Evolutionary conservation across 2,329 filamentous ascomycete species (phyloP).

Genomic region (Sphaceloma murrayae): DNA sequence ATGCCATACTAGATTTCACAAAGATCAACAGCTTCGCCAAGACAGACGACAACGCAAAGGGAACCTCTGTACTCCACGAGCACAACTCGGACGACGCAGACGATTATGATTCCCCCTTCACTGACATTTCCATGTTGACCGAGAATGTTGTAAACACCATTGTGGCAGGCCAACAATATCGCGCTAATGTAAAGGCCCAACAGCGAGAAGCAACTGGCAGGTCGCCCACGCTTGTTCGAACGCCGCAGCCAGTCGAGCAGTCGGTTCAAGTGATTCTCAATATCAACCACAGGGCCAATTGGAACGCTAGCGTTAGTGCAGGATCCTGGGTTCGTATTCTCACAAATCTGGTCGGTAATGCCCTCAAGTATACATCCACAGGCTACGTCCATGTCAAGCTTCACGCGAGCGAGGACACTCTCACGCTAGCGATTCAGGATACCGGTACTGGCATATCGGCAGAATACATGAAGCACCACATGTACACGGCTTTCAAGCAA

Average conservation of each 20-base stretch:
- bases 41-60: slow-evolving; percentile 8
- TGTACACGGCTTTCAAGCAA: slow-evolving; percentile 30
- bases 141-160: slow-evolving; percentile 21
- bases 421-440: slow-evolving; percentile 19
- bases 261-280: slow-evolving; percentile 35
- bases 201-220: background rate
- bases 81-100: slow-evolving; percentile 17
- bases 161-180: slow-evolving; percentile 17
- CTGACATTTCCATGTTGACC: slow-evolving; percentile 24
- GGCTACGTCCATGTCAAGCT: slow-evolving; percentile 30
- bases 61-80: background rate
- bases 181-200: background rate
- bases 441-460: slow-evolving; percentile 30
- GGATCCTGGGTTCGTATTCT: slow-evolving; percentile 38
- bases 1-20: slow-evolving; percentile 35
- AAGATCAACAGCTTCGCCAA: slow-evolving; percentile 33
- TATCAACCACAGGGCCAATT: slow-evolving; percentile 29
- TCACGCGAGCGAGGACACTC: slow-evolving; percentile 1
- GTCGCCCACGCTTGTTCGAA: background rate
- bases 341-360: slow-evolving; percentile 42
- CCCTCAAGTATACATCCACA: slow-evolving; percentile 37
- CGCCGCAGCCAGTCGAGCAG: background rate
- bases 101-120: slow-evolving; percentile 14
- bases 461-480: slow-evolving; percentile 25
- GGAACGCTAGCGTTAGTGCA: slow-evolving; percentile 34